These are phyloP conservation scores for Pichia sporocuriosa DNA, from an alignment of 805 yeast genomes.

Conservation along the genomic window DNA sequence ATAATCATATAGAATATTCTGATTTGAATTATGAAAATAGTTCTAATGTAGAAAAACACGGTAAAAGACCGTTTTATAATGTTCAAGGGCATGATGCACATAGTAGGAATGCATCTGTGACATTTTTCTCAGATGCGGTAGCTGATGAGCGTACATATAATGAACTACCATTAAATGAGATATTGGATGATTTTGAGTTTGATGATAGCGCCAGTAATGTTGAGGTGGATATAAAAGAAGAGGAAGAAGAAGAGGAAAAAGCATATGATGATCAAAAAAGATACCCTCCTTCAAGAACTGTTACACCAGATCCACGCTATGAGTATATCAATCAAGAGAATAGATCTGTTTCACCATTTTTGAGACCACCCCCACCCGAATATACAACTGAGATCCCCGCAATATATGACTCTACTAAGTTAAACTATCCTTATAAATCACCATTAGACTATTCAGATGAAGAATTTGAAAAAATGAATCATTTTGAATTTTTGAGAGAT, in stretches of 20 bases:
- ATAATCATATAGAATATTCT: no score
- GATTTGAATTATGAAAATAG: no score
- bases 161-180: constrained; percentile 16
- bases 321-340: constrained; percentile 1
- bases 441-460: constrained; percentile 31
- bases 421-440: constrained; percentile 28
- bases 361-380: constrained; percentile 3
- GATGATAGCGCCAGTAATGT: constrained; percentile 9
- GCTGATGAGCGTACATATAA: constrained; percentile 20
- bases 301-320: constrained; percentile 7
- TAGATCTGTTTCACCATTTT: constrained; percentile 9
- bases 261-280: background rate
- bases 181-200: constrained; percentile 9
- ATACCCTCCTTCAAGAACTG: background rate
- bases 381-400: constrained; percentile 30
- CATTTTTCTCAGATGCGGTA: constrained; percentile 25
- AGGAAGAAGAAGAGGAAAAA: background rate
- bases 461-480: constrained; percentile 29
- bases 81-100: background rate
- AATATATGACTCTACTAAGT: constrained; percentile 25
- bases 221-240: background rate
- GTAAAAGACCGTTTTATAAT: background rate
- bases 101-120: constrained; percentile 19
- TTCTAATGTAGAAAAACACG: background rate
- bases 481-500: constrained; percentile 28